These are phyloP conservation scores for Stagonosporopsis rhizophila DNA, from an alignment of 2,329 filamentous ascomycete species.

Conservation along the genomic window DNA sequence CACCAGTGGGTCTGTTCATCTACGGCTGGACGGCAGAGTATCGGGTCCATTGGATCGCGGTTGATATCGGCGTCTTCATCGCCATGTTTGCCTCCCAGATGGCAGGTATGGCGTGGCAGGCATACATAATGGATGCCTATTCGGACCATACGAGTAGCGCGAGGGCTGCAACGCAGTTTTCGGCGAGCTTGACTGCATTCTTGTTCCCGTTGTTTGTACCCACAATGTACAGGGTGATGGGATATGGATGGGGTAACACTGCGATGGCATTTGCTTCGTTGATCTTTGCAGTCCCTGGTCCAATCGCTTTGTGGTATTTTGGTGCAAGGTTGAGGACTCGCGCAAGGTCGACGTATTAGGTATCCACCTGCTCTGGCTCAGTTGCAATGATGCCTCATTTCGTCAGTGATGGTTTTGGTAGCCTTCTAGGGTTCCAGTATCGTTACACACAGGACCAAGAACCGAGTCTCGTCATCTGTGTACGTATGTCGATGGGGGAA, in stretches of 20 bases:
- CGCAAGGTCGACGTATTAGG: conserved; percentile 2
- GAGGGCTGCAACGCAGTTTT: conserved; percentile 29
- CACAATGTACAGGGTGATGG: conserved; percentile 43
- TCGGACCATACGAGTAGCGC: conserved; percentile 44
- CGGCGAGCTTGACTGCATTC: conserved; percentile 31
- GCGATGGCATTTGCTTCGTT: conserved; percentile 36
- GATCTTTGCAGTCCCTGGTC: conserved; percentile 47
- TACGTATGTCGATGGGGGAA: background rate
- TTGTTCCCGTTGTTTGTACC: conserved; percentile 49
- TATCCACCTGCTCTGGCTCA: background rate
- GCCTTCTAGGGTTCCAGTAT: background rate
- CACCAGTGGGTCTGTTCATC: conserved; percentile 29
- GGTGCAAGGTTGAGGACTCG: conserved; percentile 43
- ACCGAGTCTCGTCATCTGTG: background rate
- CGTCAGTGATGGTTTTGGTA: background rate
- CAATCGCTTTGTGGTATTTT: conserved; percentile 55
- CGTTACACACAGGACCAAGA: background rate
- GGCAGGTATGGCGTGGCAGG: conserved; percentile 54
- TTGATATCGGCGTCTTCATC: conserved; percentile 58
- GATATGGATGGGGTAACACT: conserved; percentile 49
- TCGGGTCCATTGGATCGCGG: conserved; percentile 41
- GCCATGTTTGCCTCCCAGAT: conserved; percentile 49
- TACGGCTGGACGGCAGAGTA: conserved; percentile 40
- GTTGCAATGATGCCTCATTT: background rate
- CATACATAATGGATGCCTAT: conserved; percentile 69